Percentiles rank a stretch among this genome's conserved stretches.
Evolutionary conservation across 1,284 basidiomycete genomes (phyloP).

Genomic region (Mrakiaceae sp.): DNA sequence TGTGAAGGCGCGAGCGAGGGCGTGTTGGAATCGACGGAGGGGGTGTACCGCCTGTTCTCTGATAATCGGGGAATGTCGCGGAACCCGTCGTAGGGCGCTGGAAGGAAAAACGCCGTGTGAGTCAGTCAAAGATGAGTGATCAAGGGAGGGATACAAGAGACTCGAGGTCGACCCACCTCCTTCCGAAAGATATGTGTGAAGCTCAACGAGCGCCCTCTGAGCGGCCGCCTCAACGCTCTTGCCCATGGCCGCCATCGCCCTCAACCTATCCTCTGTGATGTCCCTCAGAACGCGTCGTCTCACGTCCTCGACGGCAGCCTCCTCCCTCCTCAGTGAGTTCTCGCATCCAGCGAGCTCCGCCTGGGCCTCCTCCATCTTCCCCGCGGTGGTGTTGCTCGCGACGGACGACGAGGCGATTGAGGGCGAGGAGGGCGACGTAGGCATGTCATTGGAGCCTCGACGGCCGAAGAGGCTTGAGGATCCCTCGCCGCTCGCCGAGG

Average conservation of each 20-base stretch:
- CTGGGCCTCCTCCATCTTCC: conserved; percentile 16
- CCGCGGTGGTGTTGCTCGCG: conserved; percentile 6
- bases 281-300: conserved; percentile 12
- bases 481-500: background rate
- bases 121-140: too few relatives aligned
- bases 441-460: background rate
- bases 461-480: background rate
- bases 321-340: conserved; percentile 11
- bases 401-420: conserved; percentile 7
- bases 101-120: too few relatives aligned
- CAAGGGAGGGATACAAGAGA: background rate
- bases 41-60: background rate
- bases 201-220: conserved; percentile 11
- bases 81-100: too few relatives aligned
- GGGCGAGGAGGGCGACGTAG: background rate
- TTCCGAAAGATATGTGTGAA: conserved; percentile 13
- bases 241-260: conserved; percentile 9
- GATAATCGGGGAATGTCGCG: background rate
- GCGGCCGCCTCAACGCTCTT: conserved; percentile 4
- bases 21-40: conserved; percentile 15
- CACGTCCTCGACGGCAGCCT: conserved; percentile 6
- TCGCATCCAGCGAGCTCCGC: conserved; percentile 15
- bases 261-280: conserved; percentile 5
- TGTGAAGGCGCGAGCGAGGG: conserved; percentile 17
- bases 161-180: conserved; percentile 5